Evolutionary conservation across 441 rosid species (phyloP).

Genomic region (Brassica hybrid): DNA sequence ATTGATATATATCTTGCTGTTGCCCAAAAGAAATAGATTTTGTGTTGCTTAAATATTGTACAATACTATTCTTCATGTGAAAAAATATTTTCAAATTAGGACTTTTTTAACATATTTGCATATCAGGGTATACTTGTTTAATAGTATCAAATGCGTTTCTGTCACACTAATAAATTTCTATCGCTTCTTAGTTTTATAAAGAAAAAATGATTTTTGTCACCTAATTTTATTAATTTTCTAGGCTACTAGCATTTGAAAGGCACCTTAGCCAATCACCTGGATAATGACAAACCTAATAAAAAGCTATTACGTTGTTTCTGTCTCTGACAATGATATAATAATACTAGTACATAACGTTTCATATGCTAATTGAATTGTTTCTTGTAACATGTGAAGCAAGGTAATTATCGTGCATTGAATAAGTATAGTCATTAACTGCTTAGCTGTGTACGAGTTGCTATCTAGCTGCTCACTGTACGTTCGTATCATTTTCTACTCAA

Average conservation of each 20-base stretch:
- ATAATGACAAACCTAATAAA: conserved; percentile 6
- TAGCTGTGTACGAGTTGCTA: conserved; percentile 19
- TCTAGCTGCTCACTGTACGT: not conserved
- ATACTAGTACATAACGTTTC: not conserved
- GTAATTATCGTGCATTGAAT: conserved; percentile 22
- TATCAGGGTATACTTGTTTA: too few relatives aligned
- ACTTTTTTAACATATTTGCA: too few relatives aligned
- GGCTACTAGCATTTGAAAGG: not conserved
- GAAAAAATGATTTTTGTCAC: not conserved
- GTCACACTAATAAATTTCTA: too few relatives aligned
- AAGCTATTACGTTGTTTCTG: not conserved
- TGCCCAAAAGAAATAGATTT: too few relatives aligned
- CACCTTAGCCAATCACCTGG: conserved; percentile 3
- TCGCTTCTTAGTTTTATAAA: not conserved
- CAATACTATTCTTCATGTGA: not conserved
- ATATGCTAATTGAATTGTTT: not conserved
- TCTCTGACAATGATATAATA: not conserved
- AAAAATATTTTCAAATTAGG: not conserved
- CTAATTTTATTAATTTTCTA: not conserved
- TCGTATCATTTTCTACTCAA: too few relatives aligned
- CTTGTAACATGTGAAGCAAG: conserved; percentile 10
- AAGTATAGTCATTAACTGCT: not conserved
- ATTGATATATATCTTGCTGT: not conserved
- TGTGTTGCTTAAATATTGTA: not conserved
- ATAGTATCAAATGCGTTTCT: too few relatives aligned